Base-by-base conservation (phyloP, 2,329 filamentous ascomycete species). In the Plectosphaerella plurivora region DNA sequence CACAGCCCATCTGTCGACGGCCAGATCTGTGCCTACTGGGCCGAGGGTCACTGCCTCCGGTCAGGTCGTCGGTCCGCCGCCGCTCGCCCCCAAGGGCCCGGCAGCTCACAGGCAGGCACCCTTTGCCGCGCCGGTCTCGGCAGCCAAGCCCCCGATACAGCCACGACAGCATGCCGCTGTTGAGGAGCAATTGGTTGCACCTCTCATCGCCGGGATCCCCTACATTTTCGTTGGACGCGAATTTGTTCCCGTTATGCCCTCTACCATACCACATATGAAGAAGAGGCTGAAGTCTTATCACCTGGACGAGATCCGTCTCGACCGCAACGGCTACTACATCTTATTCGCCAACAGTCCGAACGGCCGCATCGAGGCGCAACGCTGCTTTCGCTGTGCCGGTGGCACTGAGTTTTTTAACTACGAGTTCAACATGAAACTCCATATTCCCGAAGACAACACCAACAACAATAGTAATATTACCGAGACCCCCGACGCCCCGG, bases 371-470 rank as follows among this genome's bases (percentile, higher is more conserved):
- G 91, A 97, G 69, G 87, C 91, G 1, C 86, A 89, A 59, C 81
- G 88, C 56, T 97, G 92, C 65, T 92, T 84, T 67, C 79, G 83
- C 51, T 81, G 86, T 49, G 91, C 89, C 59, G 86, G 97, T 65
- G 87, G 88, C 66, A 87, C 87, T 44, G 82, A 88, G 6, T 83
- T 99, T 57, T 99, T 99, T 73, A 97, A 88, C 2, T 97, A 97
- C 55, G 75, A 73, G 55, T 93, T 99, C 88, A 82, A 84, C 45
- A 96, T 99, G 91, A 88, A 93, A 65, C 85, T 91, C 52, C 87
- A 61, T 56, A 61, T 68, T 53, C 74, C 63, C 50, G n/a, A n/a
- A 12, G 41, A 20, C 2, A 6, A 61, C 16, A 48, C 57, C 9
- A 33, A 9, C 9, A 33, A 9, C 28, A 33, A 33, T 33, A 60